Percentiles rank a stretch among this genome's conserved stretches.
Evolutionary conservation across 1,284 basidiomycete genomes (phyloP).

Genomic region (Leccinum fuscescens): DNA sequence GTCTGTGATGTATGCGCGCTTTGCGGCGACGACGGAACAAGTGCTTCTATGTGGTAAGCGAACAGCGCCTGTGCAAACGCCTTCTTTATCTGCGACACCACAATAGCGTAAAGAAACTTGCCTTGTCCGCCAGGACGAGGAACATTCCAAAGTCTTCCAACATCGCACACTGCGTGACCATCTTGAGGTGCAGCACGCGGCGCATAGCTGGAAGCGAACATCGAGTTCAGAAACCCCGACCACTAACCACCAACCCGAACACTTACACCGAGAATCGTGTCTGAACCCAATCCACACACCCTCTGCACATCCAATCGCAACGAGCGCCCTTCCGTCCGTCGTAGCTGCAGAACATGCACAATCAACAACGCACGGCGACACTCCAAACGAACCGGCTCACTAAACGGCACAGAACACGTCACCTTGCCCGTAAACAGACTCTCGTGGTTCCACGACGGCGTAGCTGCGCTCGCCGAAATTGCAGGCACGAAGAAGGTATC

Average conservation of each 20-base stretch:
- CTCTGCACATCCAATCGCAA: constrained; percentile 92
- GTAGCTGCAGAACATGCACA: constrained; percentile 51
- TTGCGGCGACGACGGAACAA: constrained; percentile 83
- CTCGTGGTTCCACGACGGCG: constrained; percentile 66
- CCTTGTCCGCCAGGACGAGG: constrained; percentile 91
- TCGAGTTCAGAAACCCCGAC: constrained; percentile 1
- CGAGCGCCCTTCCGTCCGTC: constrained; percentile 77
- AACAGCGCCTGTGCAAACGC: constrained; percentile 55
- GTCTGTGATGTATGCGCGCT: constrained; percentile 63
- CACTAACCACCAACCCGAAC: not conserved
- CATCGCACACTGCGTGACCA: constrained; percentile 93
- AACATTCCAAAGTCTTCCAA: constrained; percentile 94
- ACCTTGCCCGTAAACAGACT: constrained; percentile 83
- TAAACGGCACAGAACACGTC: constrained; percentile 91
- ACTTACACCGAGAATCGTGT: constrained; percentile 79
- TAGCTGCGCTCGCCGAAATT: constrained; percentile 45
- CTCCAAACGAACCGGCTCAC: constrained; percentile 46
- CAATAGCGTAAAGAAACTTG: constrained; percentile 30
- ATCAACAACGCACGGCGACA: not conserved
- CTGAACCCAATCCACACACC: constrained; percentile 97
- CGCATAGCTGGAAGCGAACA: constrained; percentile 62
- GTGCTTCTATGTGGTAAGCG: constrained; percentile 92
- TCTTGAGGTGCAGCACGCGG: constrained; percentile 85
- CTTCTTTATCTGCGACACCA: not conserved
- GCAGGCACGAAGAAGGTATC: constrained; percentile 82